phyloP scores from a whole-genome alignment of 768 basidiomycete species.

The Mycena filopes region DNA sequence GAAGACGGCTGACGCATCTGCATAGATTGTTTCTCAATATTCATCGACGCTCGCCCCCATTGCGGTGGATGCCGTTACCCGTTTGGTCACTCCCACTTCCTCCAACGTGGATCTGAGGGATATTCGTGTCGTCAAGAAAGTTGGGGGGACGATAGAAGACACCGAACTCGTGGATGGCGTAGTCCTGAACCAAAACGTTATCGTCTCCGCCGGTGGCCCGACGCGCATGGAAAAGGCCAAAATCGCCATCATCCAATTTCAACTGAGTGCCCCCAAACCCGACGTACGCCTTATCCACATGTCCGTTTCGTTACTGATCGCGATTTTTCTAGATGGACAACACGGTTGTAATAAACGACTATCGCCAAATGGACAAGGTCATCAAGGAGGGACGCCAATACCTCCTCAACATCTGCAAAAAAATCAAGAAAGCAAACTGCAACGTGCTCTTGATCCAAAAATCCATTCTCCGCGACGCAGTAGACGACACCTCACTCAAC shows the following conservation, averaged over 20 bases:
- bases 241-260: conserved; percentile 98
- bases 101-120: conserved; percentile 97
- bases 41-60: conserved; percentile 98
- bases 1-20: conserved; percentile 4
- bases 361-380: conserved; percentile 99
- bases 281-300: conserved; percentile 68
- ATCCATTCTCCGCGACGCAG: conserved; percentile 98
- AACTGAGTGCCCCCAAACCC: conserved; percentile 96
- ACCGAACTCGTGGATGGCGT: conserved; percentile 97
- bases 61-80: conserved; percentile 95
- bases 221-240: conserved; percentile 98
- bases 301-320: conserved; percentile 26
- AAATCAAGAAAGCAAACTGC: conserved; percentile 99
- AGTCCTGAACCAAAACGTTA: conserved; percentile 96
- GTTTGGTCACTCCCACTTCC: conserved; percentile 87
- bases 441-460: conserved; percentile 99
- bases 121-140: conserved; percentile 96
- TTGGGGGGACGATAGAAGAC: conserved; percentile 99
- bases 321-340: conserved; percentile 89
- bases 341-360: conserved; percentile 98
- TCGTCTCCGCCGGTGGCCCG: conserved; percentile 90
- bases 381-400: conserved; percentile 99
- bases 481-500: conserved; percentile 96
- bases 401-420: conserved; percentile 97
- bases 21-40: conserved; percentile 98